These are phyloP conservation scores for Diaporthe citri DNA, from an alignment of 2,329 filamentous ascomycete species.

Conservation along the genomic window DNA sequence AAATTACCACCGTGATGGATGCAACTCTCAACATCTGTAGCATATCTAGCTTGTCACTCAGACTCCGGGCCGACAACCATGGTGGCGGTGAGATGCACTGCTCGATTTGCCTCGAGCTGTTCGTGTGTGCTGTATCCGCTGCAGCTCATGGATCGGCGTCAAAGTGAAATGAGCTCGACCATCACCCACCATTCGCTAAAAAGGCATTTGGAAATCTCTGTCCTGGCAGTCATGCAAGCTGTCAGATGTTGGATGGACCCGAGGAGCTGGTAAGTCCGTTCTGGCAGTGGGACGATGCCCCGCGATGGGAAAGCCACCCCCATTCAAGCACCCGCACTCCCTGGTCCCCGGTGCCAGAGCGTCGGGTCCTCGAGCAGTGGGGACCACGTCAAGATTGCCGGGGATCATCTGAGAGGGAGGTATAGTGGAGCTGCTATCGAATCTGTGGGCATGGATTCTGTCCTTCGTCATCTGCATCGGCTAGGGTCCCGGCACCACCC, in stretches of 20 bases:
- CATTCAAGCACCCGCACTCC: conserved; percentile 15
- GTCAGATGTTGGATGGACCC: conserved; percentile 23
- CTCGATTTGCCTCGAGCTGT: neutral
- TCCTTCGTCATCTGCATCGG: conserved; percentile 22
- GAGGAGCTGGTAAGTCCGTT: conserved; percentile 27
- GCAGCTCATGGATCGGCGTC: neutral
- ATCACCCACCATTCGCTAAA: neutral
- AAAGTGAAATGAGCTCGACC: neutral
- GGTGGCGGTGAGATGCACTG: neutral
- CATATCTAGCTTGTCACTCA: neutral
- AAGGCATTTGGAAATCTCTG: conserved; percentile 5
- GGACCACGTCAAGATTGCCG: conserved; percentile 12
- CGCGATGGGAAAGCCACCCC: conserved; percentile 25
- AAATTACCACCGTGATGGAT: neutral
- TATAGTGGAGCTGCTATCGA: conserved; percentile 31
- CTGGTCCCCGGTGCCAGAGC: conserved; percentile 17
- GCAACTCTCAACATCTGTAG: conserved; percentile 1
- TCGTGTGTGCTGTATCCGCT: neutral
- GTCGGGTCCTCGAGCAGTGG: conserved; percentile 19
- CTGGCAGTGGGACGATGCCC: conserved; percentile 27
- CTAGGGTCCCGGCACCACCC: conserved; percentile 10
- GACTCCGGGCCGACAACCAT: neutral
- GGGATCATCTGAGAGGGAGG: conserved; percentile 23
- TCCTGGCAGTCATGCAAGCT: neutral
- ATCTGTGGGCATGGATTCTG: conserved; percentile 9